phyloP scores from a whole-genome alignment of 2,329 filamentous ascomycete genomes.

The Stenocarpella maydis region DNA sequence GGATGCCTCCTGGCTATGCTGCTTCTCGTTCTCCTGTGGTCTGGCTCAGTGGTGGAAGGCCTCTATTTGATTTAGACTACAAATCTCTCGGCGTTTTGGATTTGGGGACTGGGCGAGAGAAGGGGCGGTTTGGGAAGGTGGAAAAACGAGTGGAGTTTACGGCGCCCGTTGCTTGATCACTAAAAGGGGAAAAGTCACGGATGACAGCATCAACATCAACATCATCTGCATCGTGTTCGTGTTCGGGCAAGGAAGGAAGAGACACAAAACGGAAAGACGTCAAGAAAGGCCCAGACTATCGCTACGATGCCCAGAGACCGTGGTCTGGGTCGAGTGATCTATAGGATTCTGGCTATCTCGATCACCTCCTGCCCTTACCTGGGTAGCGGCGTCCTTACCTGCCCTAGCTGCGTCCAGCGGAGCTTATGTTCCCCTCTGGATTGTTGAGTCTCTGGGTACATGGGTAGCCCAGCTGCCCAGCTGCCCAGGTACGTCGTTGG shows the following conservation, averaged over 20 bases:
- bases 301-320: neutral
- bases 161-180: neutral
- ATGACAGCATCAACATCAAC: neutral
- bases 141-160: slow-evolving; percentile 1
- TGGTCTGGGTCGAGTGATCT: neutral
- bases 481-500: slow-evolving; percentile 1
- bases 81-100: slow-evolving; percentile 10
- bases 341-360: slow-evolving; percentile 3
- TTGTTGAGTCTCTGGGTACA: slow-evolving; percentile 10
- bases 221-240: neutral
- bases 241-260: neutral
- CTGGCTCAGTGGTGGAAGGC: neutral
- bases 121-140: neutral
- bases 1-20: neutral
- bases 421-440: neutral
- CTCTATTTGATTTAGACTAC: neutral
- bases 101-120: neutral
- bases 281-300: neutral
- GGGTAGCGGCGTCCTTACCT: slow-evolving; percentile 15
- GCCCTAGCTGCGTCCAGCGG: neutral
- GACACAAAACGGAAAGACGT: neutral
- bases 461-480: no score
- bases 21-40: neutral
- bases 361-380: neutral
- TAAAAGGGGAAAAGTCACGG: neutral